A percentile compares a stretch with the other conserved stretches of the same genome.
Conservation (phyloP, 2,329 filamentous ascomycete genomes). For the Colletotrichum sp. region DNA sequence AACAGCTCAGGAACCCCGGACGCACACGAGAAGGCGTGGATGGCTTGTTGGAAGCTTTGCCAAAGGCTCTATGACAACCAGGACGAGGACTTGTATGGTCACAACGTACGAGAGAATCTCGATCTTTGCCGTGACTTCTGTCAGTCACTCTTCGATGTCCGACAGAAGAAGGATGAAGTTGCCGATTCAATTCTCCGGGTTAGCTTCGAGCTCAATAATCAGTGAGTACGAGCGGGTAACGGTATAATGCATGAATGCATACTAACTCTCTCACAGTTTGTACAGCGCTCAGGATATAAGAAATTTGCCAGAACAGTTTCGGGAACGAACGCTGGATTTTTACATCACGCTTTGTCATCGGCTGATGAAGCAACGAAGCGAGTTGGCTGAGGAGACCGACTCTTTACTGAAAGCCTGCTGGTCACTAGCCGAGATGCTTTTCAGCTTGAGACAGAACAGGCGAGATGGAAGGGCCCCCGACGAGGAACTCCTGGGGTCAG, state of each 20-base stretch:
- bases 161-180: slow-evolving; percentile 77
- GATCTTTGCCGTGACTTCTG: slow-evolving; percentile 93
- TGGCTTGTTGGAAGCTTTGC: slow-evolving; percentile 91
- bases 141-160: slow-evolving; percentile 86
- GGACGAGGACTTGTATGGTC: slow-evolving; percentile 70
- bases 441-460: slow-evolving; percentile 84
- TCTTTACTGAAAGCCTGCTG: slow-evolving; percentile 86
- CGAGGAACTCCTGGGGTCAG: slow-evolving; percentile 84
- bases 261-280: slow-evolving; percentile 50
- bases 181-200: slow-evolving; percentile 88
- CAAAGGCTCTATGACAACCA: slow-evolving; percentile 85
- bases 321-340: slow-evolving; percentile 89
- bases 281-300: slow-evolving; percentile 88
- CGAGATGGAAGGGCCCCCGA: slow-evolving; percentile 76
- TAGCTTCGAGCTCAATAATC: slow-evolving; percentile 94
- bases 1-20: slow-evolving; percentile 76
- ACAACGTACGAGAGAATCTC: slow-evolving; percentile 75
- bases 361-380: slow-evolving; percentile 91
- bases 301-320: slow-evolving; percentile 82
- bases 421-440: slow-evolving; percentile 91
- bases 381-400: slow-evolving; percentile 81
- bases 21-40: slow-evolving; percentile 88
- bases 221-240: slow-evolving; percentile 54
- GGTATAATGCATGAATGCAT: not conserved
- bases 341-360: slow-evolving; percentile 94